phyloP scores from a whole-genome alignment of 768 basidiomycete genomes.

The Termitomyces sp. region DNA sequence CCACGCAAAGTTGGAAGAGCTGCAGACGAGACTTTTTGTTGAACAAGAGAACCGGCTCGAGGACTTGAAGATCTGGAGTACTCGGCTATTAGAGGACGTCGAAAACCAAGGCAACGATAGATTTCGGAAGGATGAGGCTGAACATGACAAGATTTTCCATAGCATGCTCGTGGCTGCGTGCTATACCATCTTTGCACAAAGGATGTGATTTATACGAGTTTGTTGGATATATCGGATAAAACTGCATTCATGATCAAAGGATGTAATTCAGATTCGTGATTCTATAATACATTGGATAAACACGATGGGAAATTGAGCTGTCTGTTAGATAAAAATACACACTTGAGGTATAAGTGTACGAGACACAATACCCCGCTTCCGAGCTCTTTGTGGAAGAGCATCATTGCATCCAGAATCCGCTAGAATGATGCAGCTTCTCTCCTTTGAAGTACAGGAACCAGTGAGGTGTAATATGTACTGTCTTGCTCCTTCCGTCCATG shows the following conservation, averaged over 20 bases:
- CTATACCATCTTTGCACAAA: neutral
- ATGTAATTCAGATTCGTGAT: too few species aligned
- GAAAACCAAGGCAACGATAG: neutral
- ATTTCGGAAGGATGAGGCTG: neutral
- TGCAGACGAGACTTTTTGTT: neutral
- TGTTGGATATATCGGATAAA: too few species aligned
- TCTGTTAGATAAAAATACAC: too few species aligned
- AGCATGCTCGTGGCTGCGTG: neutral
- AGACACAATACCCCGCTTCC: too few species aligned
- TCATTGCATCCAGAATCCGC: too few species aligned
- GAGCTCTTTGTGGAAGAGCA: too few species aligned
- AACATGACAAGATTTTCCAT: neutral
- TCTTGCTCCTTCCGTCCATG: neutral
- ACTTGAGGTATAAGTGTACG: too few species aligned
- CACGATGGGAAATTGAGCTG: too few species aligned
- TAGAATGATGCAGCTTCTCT: neutral
- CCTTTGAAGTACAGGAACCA: neutral
- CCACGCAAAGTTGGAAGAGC: neutral
- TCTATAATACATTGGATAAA: too few species aligned
- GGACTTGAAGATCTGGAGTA: constrained; percentile 1
- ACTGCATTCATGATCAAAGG: too few species aligned
- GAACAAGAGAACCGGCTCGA: neutral
- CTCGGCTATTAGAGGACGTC: neutral
- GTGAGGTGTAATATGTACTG: neutral
- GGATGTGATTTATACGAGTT: too few species aligned